These are phyloP conservation scores for Solanum ossicruentum DNA, from an alignment of 257 asterid genomes.

Conservation along the genomic window DNA sequence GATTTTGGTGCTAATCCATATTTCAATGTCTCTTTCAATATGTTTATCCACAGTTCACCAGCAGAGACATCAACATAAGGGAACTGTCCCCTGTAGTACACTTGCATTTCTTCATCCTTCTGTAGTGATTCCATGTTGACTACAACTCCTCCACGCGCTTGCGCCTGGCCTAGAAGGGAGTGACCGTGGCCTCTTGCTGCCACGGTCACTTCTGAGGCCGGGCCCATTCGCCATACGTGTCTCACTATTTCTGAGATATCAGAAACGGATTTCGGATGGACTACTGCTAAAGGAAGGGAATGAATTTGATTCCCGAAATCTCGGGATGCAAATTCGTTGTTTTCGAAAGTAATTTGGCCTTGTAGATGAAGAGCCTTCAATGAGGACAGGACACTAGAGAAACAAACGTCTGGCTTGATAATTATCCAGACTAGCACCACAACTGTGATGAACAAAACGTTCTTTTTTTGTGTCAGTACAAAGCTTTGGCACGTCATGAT, in stretches of 20 bases:
- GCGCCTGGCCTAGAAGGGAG: constrained; percentile 71
- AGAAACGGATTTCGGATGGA: constrained; percentile 56
- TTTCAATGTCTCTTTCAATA: constrained; percentile 54
- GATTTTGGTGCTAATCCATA: constrained; percentile 73
- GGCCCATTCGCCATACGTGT: constrained; percentile 73
- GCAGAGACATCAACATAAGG: constrained; percentile 65
- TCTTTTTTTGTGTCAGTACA: constrained; percentile 9
- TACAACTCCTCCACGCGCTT: constrained; percentile 62
- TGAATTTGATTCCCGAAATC: constrained; percentile 73
- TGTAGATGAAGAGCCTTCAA: constrained; percentile 27
- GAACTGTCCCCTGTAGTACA: constrained; percentile 20
- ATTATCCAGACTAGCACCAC: constrained; percentile 34
- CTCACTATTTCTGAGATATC: constrained; percentile 56
- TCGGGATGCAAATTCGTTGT: constrained; percentile 54
- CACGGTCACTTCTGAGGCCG: constrained; percentile 40
- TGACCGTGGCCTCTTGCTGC: constrained; percentile 88
- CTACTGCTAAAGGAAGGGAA: constrained; percentile 60
- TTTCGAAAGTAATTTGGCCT: constrained; percentile 44
- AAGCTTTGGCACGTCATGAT: neutral
- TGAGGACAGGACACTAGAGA: constrained; percentile 20
- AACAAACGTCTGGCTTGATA: constrained; percentile 19
- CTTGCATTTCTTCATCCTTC: constrained; percentile 34
- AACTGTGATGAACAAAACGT: constrained; percentile 13
- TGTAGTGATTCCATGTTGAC: constrained; percentile 54
- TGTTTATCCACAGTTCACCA: constrained; percentile 82